A percentile compares a stretch with the other conserved stretches of the same genome.
Evolutionary conservation across 225 moss, liverwort and hornwort species (phyloP).

Genomic region (Anthoceros angustus): DNA sequence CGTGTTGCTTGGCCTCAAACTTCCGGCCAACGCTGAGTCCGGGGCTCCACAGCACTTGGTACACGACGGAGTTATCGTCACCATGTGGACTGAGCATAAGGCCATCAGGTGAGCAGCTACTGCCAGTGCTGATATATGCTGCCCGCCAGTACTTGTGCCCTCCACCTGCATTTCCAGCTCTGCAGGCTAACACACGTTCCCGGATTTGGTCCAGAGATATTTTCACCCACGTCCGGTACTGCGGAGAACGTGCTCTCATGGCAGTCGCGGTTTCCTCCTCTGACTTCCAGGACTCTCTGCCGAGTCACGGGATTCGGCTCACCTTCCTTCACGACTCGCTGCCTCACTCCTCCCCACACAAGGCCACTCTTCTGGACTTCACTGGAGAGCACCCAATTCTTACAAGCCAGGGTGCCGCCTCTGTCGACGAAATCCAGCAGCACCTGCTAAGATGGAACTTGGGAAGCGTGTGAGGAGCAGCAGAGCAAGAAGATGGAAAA

Average conservation of each 20-base stretch:
- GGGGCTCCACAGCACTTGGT: background rate
- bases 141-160: background rate
- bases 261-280: background rate
- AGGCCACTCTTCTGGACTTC: background rate
- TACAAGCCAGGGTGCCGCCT: background rate
- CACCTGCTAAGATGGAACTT: background rate
- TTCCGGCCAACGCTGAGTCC: background rate
- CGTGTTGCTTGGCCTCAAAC: background rate
- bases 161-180: background rate
- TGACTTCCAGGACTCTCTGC: background rate
- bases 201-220: background rate
- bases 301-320: background rate
- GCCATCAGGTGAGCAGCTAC: background rate
- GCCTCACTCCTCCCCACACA: background rate
- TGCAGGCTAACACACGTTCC: background rate
- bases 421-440: background rate
- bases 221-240: background rate
- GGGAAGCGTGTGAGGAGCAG: background rate
- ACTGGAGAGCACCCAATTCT: background rate
- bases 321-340: conserved; percentile 1
- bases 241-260: background rate
- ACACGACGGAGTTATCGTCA: background rate
- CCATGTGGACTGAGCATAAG: conserved; percentile 1
- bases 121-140: background rate
- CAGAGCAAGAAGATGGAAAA: too few relatives aligned